Evolutionary conservation across 306 rosid species (phyloP), one percentile per base, ranked within the genome.

Genomic region (Cucumis hystrix): DNA sequence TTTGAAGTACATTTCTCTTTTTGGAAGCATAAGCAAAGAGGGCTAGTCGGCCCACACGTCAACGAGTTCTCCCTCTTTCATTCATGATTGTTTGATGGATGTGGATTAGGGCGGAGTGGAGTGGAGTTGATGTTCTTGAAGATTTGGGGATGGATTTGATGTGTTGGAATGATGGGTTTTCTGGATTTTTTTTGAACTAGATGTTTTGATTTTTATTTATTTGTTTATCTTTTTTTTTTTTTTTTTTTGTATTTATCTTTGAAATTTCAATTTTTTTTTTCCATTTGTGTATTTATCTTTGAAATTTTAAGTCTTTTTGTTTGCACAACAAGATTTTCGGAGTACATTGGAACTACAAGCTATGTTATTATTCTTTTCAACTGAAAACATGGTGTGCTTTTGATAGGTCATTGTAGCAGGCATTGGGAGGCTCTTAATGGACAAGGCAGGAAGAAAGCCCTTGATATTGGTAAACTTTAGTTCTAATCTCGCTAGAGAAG

Each of bases 401-500:
- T 75, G 66, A 66, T 83, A 92, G 97, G 75, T 95, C 82, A 79
- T 88, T 41, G 73, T 90, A 77, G 89, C 97, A 30, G 90, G 85
- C 62, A 20, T 89, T 43, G 91, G 92, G 71, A 91, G 90, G 57
- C 79, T 67, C 52, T 73, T 95, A 25, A 79, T 92, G 69, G 98
- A 95, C 83, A 87, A 23, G 81, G 85, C 84, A 10, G 97, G 97
- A 82, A 86, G 97, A 83, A 95, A 92, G 88, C 98, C 97, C 74
- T 87, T 95, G 37, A 75, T 90, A 63, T 67, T 95, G 91, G 98
- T 89, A 88, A 76, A 54, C 68, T 59, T 20, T 21, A 70, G 39
- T 43, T 70, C 25, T 70, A 16, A 13, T 13, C 58, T 70, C 58
- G 15, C 35, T 21, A 12, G 3, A 70, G 21, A 43, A 23, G 39